phyloP scores from a whole-genome alignment of 805 yeast genomes.

The Cyberlindnera saturnus region DNA sequence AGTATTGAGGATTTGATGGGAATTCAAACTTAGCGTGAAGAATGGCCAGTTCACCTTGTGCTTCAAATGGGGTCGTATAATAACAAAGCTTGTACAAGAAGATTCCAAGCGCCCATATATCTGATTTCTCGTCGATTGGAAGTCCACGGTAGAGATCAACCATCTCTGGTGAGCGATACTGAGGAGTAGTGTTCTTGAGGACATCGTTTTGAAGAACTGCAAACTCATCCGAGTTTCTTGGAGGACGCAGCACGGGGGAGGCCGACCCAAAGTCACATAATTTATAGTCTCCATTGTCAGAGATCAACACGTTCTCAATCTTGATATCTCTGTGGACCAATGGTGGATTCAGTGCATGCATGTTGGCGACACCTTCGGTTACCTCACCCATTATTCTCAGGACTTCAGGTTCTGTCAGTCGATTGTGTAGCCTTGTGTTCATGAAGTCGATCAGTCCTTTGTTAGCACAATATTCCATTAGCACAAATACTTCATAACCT shows the following conservation, averaged over 20 bases:
- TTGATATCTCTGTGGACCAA: constrained; percentile 75
- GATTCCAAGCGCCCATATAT: constrained; percentile 81
- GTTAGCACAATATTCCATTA: constrained; percentile 75
- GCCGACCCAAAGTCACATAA: constrained; percentile 83
- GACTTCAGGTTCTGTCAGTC: constrained; percentile 64
- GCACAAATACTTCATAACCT: constrained; percentile 71
- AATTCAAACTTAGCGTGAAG: constrained; percentile 47
- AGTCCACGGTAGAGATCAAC: constrained; percentile 60
- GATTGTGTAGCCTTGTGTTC: constrained; percentile 63
- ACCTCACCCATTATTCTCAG: constrained; percentile 63
- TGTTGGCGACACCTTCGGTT: constrained; percentile 68
- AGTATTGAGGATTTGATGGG: constrained; percentile 52
- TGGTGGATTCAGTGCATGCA: constrained; percentile 70
- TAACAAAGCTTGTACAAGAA: constrained; percentile 73
- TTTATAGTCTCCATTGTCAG: constrained; percentile 53
- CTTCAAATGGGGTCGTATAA: constrained; percentile 79
- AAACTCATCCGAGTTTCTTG: constrained; percentile 55
- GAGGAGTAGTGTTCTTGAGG: constrained; percentile 78
- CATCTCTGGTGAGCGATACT: constrained; percentile 83
- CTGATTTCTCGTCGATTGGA: constrained; percentile 77
- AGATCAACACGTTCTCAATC: constrained; percentile 72
- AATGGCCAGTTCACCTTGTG: constrained; percentile 57
- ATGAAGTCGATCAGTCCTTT: constrained; percentile 76
- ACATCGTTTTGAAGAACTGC: constrained; percentile 59
- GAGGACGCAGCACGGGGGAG: constrained; percentile 56